Evolutionary conservation across 2,329 filamentous ascomycete species (phyloP), one percentile per base, ranked within the genome.

Genomic region (Colletotrichum lini): DNA sequence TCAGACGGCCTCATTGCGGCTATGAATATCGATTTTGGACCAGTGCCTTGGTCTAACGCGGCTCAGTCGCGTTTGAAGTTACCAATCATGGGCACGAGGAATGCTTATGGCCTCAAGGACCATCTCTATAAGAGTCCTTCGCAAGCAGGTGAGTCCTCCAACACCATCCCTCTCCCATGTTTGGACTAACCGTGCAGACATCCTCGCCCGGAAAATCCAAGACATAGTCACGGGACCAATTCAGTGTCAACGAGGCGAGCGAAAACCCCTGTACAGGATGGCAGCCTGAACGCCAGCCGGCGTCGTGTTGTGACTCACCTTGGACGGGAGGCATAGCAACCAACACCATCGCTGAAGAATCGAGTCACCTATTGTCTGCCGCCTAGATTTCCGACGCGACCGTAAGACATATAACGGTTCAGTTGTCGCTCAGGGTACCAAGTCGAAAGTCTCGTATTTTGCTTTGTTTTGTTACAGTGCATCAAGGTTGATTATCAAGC

Each of bases 221-320:
- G 38, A 1, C 38, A 58, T 30, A 42, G 53, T 54, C 53, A 64
- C 59, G 53, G 4, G 40, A 59, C 26, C 23, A 15, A 26, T 35
- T 52, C 65, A 60, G 18, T 40, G 47, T 3, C 13, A 38, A 2
- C 16, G 4, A 40, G 23, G n/a, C 35, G 44, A 38, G 61, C 40
- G 30, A 18, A 8, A 16, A 44, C 40, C 38, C 52, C 4, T 50
- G 30, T 45, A 44, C 4, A 42, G 56, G 38, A 58, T 63, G 56
- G 52, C 47, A 63, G 64, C 68, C 52, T 58, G 57, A 52, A 64
- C 58, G 65, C 45, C 65, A 49, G 49, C 57, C 38, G 15, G 47
- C 38, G 60, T 21, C 8, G n/a, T n/a, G n/a, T 23, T 62, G 65
- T 68, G 68, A 71, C 42, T 71, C 68, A 70, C 3, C 35, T 38